A percentile compares a stretch with the other conserved stretches of the same genome.
phyloP scores from a whole-genome alignment of 352 stramenopile genomes.

The Pythium insidiosum region DNA sequence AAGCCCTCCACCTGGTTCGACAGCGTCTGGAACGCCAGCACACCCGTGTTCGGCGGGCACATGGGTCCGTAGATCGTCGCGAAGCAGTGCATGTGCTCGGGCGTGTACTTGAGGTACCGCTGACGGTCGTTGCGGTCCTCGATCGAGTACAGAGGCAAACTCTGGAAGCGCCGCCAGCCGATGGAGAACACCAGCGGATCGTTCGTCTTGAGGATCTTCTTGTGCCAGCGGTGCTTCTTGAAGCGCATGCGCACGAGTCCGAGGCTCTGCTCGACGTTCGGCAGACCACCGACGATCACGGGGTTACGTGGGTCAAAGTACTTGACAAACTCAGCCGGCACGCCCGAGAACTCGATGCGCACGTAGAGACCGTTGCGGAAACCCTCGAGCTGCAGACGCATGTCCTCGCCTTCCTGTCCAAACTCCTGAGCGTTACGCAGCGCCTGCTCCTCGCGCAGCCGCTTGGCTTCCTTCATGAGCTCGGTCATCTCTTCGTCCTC shows the following conservation, averaged over 20 bases:
- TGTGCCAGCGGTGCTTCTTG: constrained; percentile 99
- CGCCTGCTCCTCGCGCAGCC: constrained; percentile 71
- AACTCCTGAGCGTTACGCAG: constrained; percentile 93
- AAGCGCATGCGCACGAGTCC: constrained; percentile 95
- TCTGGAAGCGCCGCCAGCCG: constrained; percentile 99
- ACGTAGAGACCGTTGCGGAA: constrained; percentile 97
- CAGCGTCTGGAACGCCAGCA: constrained; percentile 96
- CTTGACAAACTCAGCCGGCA: constrained; percentile 94
- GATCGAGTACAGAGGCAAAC: constrained; percentile 97
- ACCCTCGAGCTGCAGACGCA: constrained; percentile 90
- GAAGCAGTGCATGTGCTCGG: constrained; percentile 99
- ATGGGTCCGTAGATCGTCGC: constrained; percentile 96
- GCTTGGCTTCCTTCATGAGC: constrained; percentile 80
- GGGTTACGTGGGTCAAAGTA: constrained; percentile 89
- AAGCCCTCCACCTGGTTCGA: constrained; percentile 91
- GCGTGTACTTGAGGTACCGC: constrained; percentile 98
- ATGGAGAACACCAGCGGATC: constrained; percentile 98
- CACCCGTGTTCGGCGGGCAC: constrained; percentile 95
- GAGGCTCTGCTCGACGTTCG: constrained; percentile 93
- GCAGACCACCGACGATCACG: constrained; percentile 92
- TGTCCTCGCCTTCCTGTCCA: constrained; percentile 90
- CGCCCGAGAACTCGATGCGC: constrained; percentile 92
- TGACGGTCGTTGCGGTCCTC: constrained; percentile 97
- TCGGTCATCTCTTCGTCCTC: constrained; percentile 85
- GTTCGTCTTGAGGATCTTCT: constrained; percentile 97